These are phyloP conservation scores for Trichosanthes cucumerina DNA, from an alignment of 306 rosid genomes.

Conservation along the genomic window DNA sequence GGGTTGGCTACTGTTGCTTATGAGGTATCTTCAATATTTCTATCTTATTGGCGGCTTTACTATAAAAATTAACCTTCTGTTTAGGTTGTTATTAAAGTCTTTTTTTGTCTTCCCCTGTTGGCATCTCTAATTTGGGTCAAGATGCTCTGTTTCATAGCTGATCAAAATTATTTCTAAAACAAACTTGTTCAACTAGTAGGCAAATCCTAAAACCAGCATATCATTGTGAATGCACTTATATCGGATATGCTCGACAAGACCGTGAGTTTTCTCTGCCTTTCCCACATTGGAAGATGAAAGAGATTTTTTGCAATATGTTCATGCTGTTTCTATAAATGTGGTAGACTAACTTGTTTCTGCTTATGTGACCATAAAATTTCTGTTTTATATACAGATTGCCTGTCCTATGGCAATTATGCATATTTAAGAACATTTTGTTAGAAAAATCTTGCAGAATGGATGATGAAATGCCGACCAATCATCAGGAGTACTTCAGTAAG, in stretches of 20 bases:
- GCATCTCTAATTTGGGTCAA: background rate
- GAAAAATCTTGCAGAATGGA: conserved; percentile 41
- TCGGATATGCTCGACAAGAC: background rate
- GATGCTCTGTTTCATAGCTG: background rate
- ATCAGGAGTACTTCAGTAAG: conserved; percentile 33
- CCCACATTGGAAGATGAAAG: background rate
- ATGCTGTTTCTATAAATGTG: background rate
- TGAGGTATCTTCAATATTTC: conserved; percentile 45
- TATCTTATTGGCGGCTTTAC: background rate
- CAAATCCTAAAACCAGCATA: background rate
- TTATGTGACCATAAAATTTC: background rate
- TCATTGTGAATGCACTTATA: background rate
- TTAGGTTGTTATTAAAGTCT: background rate
- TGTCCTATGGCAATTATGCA: background rate
- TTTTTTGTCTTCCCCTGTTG: background rate
- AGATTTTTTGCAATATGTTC: background rate
- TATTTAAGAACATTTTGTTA: background rate
- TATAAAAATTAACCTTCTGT: background rate
- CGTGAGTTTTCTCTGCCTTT: background rate
- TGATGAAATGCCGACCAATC: conserved; percentile 32
- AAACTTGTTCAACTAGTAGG: background rate
- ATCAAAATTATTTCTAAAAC: background rate
- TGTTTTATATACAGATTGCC: background rate
- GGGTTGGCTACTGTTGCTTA: conserved; percentile 50
- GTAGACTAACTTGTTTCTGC: background rate